phyloP scores from a whole-genome alignment of 768 basidiomycete genomes.

The Phaeotremella fagi region DNA sequence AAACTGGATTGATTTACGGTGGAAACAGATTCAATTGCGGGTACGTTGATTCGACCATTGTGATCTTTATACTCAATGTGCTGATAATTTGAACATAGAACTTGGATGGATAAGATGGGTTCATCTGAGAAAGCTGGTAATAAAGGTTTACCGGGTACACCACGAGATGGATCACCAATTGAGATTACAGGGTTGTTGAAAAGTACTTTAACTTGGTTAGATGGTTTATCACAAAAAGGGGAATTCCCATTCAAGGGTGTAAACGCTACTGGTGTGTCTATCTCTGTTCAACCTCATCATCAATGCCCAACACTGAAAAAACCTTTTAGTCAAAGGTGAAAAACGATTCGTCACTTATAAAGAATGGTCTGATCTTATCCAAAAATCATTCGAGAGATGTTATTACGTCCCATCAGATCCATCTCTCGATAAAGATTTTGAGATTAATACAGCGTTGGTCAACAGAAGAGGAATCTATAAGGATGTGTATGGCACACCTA shows the following conservation, averaged over 20 bases:
- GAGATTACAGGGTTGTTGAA: slow-evolving; percentile 92
- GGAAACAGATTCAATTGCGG: slow-evolving; percentile 60
- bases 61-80: no score
- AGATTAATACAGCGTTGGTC: slow-evolving; percentile 64
- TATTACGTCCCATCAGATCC: slow-evolving; percentile 88
- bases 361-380: slow-evolving; percentile 82
- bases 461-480: slow-evolving; percentile 96
- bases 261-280: slow-evolving; percentile 62
- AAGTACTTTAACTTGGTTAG: slow-evolving; percentile 87
- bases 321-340: slow-evolving; percentile 63
- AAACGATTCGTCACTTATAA: slow-evolving; percentile 72
- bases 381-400: slow-evolving; percentile 77
- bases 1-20: slow-evolving; percentile 80
- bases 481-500: slow-evolving; percentile 87
- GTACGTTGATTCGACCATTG: slow-evolving; percentile 16
- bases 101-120: slow-evolving; percentile 81
- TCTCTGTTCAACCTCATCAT: no score
- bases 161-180: slow-evolving; percentile 89
- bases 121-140: slow-evolving; percentile 85
- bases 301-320: no score
- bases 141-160: slow-evolving; percentile 92
- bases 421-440: slow-evolving; percentile 64
- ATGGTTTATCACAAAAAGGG: slow-evolving; percentile 59
- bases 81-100: slow-evolving; percentile 21
- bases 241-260: slow-evolving; percentile 90